Evolutionary conservation across 768 basidiomycete species (phyloP), one percentile per base, ranked within the genome.

Genomic region (Mycena floridula): DNA sequence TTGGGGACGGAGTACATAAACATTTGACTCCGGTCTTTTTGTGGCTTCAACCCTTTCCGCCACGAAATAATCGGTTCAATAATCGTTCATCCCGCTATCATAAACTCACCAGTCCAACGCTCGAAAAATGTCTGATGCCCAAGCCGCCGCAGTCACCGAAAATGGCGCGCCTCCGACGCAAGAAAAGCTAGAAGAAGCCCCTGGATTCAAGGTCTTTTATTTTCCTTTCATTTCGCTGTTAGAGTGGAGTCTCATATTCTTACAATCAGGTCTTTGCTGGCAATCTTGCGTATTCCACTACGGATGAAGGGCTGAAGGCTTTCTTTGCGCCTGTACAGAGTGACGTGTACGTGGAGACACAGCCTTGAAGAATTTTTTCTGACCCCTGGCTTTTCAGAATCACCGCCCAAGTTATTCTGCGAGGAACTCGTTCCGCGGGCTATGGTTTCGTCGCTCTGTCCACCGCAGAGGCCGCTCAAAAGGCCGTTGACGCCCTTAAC

Each of bases 231-330:
- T 22, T 32, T 27, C n/a, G n/a, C n/a, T n/a, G n/a, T n/a, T n/a
- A n/a, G n/a, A n/a, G n/a, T n/a, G n/a, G 32, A 35, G 32, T 7
- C 32, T 35, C 3, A 13, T 18, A 15, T 43, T 49, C 49, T 41
- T 43, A 41, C 38, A 41, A 42, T 23, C 56, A 93, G 90, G 88
- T 92, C 73, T 94, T 94, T 67, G 89, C 84, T 61, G 92, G 92
- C 58, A 95, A 95, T 72, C 90, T 95, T 75, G 81, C 89, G 73
- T 95, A 93, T 69, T 74, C 82, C 61, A 91, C 89, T 55, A 89
- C 86, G 75, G 89, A 91, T 76, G 86, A 90, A 70, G 88, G 88
- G 81, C 85, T 95, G 72, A 87, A 81, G 84, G 72, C 87, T 67
- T 86, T 95, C 77, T 95, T 94, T 76, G 85, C 76, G 67, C 85